Percentiles rank a stretch among this genome's conserved stretches.
These are phyloP conservation scores for Diplotaxis tenuifolia DNA, from an alignment of 345 rosid genomes.

Conservation along the genomic window DNA sequence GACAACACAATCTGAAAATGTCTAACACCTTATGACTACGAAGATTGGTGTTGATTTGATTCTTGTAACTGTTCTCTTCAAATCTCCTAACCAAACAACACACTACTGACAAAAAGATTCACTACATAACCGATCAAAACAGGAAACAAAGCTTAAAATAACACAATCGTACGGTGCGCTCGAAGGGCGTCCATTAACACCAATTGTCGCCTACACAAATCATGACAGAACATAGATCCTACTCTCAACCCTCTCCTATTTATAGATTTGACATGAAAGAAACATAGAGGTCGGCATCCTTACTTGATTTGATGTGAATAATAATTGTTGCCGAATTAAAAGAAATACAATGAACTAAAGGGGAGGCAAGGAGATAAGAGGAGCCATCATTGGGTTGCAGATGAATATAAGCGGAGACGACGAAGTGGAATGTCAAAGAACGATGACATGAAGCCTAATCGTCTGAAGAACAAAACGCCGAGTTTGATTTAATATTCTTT, in stretches of 20 bases:
- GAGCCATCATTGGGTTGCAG: no score
- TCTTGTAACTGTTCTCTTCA: conserved; percentile 54
- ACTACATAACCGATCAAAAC: neutral
- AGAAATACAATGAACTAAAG: no score
- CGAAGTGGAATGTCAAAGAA: no score
- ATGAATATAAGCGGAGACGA: no score
- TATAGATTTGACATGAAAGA: no score
- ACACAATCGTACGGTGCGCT: conserved; percentile 84
- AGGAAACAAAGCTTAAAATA: neutral
- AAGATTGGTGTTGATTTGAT: conserved; percentile 66
- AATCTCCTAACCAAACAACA: conserved; percentile 57
- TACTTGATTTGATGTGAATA: no score
- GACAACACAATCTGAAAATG: neutral
- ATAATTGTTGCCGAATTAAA: no score
- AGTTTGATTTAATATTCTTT: no score
- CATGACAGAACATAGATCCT: neutral
- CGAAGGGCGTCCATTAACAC: conserved; percentile 72
- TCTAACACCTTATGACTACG: conserved; percentile 63
- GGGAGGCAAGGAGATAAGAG: no score
- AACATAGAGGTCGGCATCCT: no score
- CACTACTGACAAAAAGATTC: neutral
- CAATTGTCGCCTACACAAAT: conserved; percentile 63
- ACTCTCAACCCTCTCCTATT: neutral
- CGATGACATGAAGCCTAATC: no score
- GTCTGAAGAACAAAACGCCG: no score